Evolutionary conservation across 768 basidiomycete genomes (phyloP).

Genomic region (Xanthoconium stramineum): DNA sequence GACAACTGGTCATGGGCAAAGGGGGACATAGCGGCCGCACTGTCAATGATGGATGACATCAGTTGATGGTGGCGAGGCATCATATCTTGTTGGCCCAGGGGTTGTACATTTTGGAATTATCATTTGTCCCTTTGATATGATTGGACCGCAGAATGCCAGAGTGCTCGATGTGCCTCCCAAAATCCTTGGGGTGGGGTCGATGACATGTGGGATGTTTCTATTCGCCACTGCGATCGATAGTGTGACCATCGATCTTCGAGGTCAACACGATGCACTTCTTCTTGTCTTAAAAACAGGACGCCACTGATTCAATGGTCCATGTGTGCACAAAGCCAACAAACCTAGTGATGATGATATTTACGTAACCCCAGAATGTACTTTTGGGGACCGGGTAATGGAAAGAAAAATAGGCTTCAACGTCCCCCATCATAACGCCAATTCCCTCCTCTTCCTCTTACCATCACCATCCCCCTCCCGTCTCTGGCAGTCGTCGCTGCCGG

Average conservation of each 20-base stretch:
- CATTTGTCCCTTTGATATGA: background rate
- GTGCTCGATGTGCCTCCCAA: constrained; percentile 28
- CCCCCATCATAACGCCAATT: constrained; percentile 8
- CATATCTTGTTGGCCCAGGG: background rate
- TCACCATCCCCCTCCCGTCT: constrained; percentile 11
- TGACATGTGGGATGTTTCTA: constrained; percentile 4
- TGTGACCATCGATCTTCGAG: constrained; percentile 11
- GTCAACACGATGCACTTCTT: constrained; percentile 8
- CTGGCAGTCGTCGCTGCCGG: constrained; percentile 7
- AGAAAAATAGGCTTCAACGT: constrained; percentile 17
- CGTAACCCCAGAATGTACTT: constrained; percentile 32
- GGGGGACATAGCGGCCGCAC: too few relatives aligned
- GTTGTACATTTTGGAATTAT: background rate
- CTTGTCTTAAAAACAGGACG: background rate
- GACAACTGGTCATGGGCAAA: too few relatives aligned
- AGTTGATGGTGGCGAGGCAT: background rate
- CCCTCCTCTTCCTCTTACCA: constrained; percentile 18
- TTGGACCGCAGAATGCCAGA: constrained; percentile 14
- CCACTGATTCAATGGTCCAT: background rate
- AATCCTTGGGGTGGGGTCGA: background rate
- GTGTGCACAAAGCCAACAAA: background rate
- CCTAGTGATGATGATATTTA: constrained; percentile 8
- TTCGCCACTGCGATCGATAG: constrained; percentile 8
- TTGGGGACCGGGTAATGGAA: constrained; percentile 24
- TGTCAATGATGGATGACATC: background rate